phyloP scores from a whole-genome alignment of 2,329 filamentous ascomycete genomes.

The Aspergillaceae sp. region DNA sequence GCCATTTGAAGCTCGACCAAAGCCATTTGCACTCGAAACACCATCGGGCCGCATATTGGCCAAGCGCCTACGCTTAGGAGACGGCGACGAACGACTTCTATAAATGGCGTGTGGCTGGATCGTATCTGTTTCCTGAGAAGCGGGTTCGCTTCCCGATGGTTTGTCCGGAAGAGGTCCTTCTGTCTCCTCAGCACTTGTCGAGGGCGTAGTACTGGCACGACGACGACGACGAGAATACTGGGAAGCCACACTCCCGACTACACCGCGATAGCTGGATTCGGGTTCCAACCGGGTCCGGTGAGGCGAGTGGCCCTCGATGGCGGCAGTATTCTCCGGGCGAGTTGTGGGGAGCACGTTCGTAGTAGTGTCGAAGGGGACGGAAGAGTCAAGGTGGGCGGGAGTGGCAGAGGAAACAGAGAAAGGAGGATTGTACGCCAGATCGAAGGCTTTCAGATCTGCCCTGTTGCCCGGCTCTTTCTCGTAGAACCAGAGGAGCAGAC shows the following conservation, averaged over 20 bases:
- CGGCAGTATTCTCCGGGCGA: conserved; percentile 12
- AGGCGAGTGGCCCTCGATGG: conserved; percentile 17
- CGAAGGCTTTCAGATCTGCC: conserved; percentile 45
- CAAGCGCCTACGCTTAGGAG: conserved; percentile 52
- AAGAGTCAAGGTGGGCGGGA: conserved; percentile 58
- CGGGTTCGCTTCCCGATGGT: conserved; percentile 18
- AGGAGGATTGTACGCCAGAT: conserved; percentile 64
- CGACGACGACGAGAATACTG: conserved; percentile 19
- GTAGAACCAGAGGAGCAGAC: conserved; percentile 39
- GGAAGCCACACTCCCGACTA: conserved; percentile 8
- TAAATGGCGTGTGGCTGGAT: conserved; percentile 17
- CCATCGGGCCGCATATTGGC: conserved; percentile 57
- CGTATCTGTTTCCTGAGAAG: conserved; percentile 16
- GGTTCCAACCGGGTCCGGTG: conserved; percentile 10
- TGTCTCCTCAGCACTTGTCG: conserved; percentile 13
- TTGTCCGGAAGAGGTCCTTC: conserved; percentile 13
- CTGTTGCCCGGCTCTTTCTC: conserved; percentile 33
- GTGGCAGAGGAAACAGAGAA: conserved; percentile 50
- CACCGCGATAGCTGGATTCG: conserved; percentile 5
- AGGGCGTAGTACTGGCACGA: conserved; percentile 22
- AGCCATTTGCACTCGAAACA: conserved; percentile 48
- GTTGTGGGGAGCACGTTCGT: conserved; percentile 37
- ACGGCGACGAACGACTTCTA: conserved; percentile 24
- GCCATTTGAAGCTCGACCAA: conserved; percentile 51
- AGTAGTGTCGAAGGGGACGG: conserved; percentile 45